These are phyloP conservation scores for Dictyostelium citrinum DNA, from an alignment of 78 protist genomes.

Conservation along the genomic window DNA sequence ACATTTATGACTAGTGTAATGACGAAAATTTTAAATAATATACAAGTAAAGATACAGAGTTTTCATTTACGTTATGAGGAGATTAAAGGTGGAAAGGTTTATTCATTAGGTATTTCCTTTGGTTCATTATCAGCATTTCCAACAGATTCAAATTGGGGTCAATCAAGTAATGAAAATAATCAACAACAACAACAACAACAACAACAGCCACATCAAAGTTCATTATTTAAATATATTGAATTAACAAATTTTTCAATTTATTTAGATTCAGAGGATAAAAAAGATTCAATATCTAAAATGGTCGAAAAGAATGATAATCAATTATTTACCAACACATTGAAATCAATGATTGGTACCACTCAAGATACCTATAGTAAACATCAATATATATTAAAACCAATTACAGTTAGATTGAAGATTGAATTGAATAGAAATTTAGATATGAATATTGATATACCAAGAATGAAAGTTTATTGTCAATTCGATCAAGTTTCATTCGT, in stretches of 20 bases:
- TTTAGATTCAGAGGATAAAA: conserved; percentile 5
- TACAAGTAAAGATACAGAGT: conserved; percentile 44
- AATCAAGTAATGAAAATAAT: not conserved
- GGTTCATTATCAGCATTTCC: conserved; percentile 55
- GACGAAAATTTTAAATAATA: conserved; percentile 62
- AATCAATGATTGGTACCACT: conserved; percentile 23
- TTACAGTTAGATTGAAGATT: conserved; percentile 26
- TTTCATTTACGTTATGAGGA: conserved; percentile 71
- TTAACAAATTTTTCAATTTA: conserved; percentile 48
- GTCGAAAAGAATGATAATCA: not conserved
- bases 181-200: not conserved
- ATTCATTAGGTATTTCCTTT: conserved; percentile 62
- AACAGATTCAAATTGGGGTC: conserved; percentile 2
- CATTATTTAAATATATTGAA: conserved; percentile 57
- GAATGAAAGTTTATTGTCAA: conserved; percentile 39
- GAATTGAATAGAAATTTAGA: conserved; percentile 49
- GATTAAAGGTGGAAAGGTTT: conserved; percentile 37
- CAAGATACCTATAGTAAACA: not conserved
- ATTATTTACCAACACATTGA: not conserved
- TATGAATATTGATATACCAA: conserved; percentile 46
- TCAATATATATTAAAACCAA: conserved; percentile 45
- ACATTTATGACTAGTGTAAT: conserved; percentile 48
- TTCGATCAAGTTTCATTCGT: conserved; percentile 58
- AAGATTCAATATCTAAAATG: not conserved
- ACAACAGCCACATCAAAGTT: not conserved